These are phyloP conservation scores for Astrephomene gubernaculifera DNA, from an alignment of 139 green algal genomes.

Conservation along the genomic window DNA sequence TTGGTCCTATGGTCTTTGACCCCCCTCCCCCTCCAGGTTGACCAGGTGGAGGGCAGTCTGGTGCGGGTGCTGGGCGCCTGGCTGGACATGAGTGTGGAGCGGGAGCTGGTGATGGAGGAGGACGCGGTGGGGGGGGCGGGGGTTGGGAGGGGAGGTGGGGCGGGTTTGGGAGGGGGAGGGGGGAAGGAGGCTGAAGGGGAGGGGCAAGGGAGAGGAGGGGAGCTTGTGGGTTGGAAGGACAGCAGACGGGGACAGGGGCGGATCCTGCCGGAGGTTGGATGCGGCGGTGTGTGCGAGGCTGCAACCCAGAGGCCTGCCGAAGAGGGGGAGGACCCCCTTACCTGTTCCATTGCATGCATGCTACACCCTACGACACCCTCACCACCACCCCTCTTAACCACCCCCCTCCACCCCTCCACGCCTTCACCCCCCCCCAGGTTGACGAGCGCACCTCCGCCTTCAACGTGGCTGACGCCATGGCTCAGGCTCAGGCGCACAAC, in stretches of 20 bases:
- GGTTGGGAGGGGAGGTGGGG: not conserved
- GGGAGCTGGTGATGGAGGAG: not conserved
- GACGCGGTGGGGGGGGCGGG: not conserved
- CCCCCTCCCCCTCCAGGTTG: not conserved
- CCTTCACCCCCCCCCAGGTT: not conserved
- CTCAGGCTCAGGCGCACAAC: not conserved
- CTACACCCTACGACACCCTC: too few relatives aligned
- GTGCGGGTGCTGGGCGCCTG: constrained; percentile 15
- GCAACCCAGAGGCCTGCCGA: too few relatives aligned
- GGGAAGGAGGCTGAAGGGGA: not conserved
- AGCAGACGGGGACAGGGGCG: not conserved
- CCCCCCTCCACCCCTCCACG: too few relatives aligned
- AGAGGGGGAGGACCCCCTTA: too few relatives aligned
- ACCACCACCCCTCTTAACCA: too few relatives aligned
- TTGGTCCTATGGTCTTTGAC: too few relatives aligned
- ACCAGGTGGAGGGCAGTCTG: not conserved
- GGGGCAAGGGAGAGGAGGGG: not conserved
- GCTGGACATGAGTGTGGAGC: not conserved
- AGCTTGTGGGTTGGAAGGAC: not conserved
- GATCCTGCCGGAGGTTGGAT: not conserved
- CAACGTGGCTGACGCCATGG: not conserved
- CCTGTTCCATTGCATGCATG: too few relatives aligned
- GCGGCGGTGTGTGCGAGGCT: too few relatives aligned
- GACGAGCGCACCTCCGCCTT: not conserved
- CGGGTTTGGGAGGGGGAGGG: not conserved